A percentile compares a stretch with the other conserved stretches of the same genome.
Evolutionary conservation across 164 flowering plant species (phyloP).

Genomic region (Umbellularia californica): DNA sequence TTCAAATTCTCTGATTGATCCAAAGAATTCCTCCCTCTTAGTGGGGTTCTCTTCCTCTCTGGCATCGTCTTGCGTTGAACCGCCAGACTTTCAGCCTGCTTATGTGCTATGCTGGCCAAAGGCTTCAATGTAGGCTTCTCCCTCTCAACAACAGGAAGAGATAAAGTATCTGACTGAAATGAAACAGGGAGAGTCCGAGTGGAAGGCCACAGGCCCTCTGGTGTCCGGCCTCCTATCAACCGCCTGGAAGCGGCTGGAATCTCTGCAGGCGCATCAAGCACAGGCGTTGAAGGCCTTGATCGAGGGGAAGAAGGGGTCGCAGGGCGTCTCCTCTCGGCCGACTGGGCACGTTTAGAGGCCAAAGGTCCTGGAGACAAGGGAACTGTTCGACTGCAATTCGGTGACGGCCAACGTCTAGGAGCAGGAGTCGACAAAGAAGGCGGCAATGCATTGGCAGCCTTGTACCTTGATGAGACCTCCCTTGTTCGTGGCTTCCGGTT

Average conservation of each 20-base stretch:
- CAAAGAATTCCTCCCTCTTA: slow-evolving; percentile 60
- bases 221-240: slow-evolving; percentile 30
- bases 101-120: slow-evolving; percentile 61
- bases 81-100: slow-evolving; percentile 38
- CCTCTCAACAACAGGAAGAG: slow-evolving; percentile 66
- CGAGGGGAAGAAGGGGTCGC: slow-evolving; percentile 67
- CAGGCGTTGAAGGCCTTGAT: slow-evolving; percentile 19
- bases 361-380: slow-evolving; percentile 24
- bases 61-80: slow-evolving; percentile 54
- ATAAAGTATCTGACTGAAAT: slow-evolving; percentile 75
- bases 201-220: slow-evolving; percentile 88
- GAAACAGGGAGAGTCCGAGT: slow-evolving; percentile 86
- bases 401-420: slow-evolving; percentile 63
- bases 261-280: slow-evolving; percentile 44
- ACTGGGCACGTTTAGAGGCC: slow-evolving; percentile 56
- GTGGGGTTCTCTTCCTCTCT: slow-evolving; percentile 84
- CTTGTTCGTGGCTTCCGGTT: slow-evolving; percentile 31
- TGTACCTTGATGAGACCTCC: slow-evolving; percentile 67
- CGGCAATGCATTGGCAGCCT: slow-evolving; percentile 19
- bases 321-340: slow-evolving; percentile 85
- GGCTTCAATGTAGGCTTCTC: slow-evolving; percentile 73
- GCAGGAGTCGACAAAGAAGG: slow-evolving; percentile 34
- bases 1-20: slow-evolving; percentile 82
- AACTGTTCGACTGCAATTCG: slow-evolving; percentile 40
- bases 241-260: slow-evolving; percentile 36